Percentiles rank a stretch among this genome's conserved stretches.
Conservation (phyloP, 208 protist genomes). For the Leishmania guyanensis region DNA sequence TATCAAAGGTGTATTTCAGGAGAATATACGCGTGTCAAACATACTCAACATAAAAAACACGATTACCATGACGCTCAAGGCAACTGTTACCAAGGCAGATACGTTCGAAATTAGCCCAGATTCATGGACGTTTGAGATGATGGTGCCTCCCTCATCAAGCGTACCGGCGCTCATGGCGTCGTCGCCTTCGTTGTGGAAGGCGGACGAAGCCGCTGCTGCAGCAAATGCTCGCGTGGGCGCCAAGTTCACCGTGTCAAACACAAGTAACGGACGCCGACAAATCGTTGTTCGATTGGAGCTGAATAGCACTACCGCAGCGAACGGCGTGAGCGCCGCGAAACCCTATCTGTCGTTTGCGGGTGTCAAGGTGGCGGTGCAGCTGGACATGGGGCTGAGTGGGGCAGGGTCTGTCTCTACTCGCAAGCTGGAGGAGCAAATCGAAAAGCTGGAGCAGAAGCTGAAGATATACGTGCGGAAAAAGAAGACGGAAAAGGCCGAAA, state of each 20-base stretch:
- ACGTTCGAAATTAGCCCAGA: conserved; percentile 89
- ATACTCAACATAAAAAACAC: conserved; percentile 71
- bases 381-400: conserved; percentile 73
- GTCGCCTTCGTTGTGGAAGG: not conserved
- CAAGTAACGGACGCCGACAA: conserved; percentile 62
- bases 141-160: conserved; percentile 48
- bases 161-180: conserved; percentile 10
- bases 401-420: conserved; percentile 60
- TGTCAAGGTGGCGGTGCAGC: conserved; percentile 68
- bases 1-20: conserved; percentile 82
- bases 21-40: conserved; percentile 76
- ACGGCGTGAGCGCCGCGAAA: conserved; percentile 20
- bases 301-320: conserved; percentile 19
- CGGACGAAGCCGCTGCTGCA: conserved; percentile 8
- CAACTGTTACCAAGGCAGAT: conserved; percentile 81
- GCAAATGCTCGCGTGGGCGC: conserved; percentile 49
- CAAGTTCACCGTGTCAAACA: conserved; percentile 78
- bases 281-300: conserved; percentile 62
- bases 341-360: conserved; percentile 68
- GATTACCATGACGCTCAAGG: conserved; percentile 76
- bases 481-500: conserved; percentile 79
- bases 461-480: conserved; percentile 89
- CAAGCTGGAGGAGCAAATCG: conserved; percentile 88
- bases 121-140: conserved; percentile 77
- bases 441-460: conserved; percentile 89